Percentiles rank a stretch among this genome's conserved stretches.
phyloP scores from a whole-genome alignment of 2,329 filamentous ascomycete species.

The Diplocarpon mali region DNA sequence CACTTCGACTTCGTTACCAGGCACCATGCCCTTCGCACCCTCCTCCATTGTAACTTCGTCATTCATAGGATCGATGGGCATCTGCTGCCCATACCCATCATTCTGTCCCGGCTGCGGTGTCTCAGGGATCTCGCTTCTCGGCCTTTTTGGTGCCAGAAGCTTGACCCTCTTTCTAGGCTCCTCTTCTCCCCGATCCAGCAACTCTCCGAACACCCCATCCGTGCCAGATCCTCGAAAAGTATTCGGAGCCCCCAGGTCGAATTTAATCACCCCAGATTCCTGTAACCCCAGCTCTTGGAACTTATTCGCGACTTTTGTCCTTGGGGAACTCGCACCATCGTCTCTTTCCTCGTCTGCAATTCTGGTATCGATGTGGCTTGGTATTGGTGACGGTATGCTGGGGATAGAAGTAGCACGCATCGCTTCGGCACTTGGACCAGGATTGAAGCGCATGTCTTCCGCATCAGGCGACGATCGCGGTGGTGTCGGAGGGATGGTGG shows the following conservation, averaged over 20 bases:
- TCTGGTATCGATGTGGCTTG: not conserved
- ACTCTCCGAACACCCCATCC: not conserved
- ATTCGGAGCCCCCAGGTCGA: conserved; percentile 14
- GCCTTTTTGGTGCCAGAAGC: conserved; percentile 1
- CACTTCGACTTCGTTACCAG: conserved; percentile 21
- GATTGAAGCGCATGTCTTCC: conserved; percentile 11
- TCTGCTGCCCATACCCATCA: conserved; percentile 9
- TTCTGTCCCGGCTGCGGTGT: conserved; percentile 14
- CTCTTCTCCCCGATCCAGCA: not conserved
- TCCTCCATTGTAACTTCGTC: conserved; percentile 11
- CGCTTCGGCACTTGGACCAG: not conserved
- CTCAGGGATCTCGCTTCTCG: conserved; percentile 20
- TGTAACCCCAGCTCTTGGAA: conserved; percentile 25
- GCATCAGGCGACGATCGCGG: conserved; percentile 12
- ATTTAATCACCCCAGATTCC: conserved; percentile 13
- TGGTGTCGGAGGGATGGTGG: conserved; percentile 13
- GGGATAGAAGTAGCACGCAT: too few relatives aligned
- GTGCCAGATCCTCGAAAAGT: not conserved
- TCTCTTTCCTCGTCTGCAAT: conserved; percentile 2
- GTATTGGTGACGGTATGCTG: not conserved
- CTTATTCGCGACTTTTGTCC: conserved; percentile 25
- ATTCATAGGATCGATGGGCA: not conserved
- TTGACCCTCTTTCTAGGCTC: conserved; percentile 21
- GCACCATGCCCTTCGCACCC: conserved; percentile 8
- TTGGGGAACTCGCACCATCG: conserved; percentile 15